phyloP scores from a whole-genome alignment of 306 rosid genomes.

The Gynostemma pentaphyllum region DNA sequence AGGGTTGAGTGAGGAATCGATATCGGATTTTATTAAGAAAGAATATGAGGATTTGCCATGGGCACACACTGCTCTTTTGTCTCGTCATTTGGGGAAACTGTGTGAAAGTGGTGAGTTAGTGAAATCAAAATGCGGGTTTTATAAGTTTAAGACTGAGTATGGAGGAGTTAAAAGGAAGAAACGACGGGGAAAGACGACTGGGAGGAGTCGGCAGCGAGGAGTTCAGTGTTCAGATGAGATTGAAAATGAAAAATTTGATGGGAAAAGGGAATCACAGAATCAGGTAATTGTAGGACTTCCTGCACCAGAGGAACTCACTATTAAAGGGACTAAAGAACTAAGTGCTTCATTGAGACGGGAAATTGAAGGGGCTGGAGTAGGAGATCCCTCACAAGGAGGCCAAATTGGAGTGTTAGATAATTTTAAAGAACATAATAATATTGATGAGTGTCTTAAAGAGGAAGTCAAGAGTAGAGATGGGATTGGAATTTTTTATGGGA shows the following conservation, averaged over 20 bases:
- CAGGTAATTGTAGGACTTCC: neutral
- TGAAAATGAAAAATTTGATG: conserved; percentile 3
- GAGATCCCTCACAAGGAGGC: too few species aligned
- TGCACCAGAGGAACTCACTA: neutral
- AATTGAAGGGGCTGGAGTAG: neutral
- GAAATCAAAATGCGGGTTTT: conserved; percentile 12
- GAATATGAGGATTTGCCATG: conserved; percentile 17
- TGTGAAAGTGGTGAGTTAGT: conserved; percentile 25
- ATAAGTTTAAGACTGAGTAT: conserved; percentile 8
- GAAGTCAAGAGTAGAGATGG: too few species aligned
- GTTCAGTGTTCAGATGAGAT: too few species aligned
- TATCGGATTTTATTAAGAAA: conserved; percentile 20
- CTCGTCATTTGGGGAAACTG: conserved; percentile 24
- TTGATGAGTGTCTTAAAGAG: too few species aligned
- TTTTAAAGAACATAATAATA: too few species aligned
- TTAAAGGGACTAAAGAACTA: conserved; percentile 5
- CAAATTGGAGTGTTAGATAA: too few species aligned
- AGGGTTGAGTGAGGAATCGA: conserved; percentile 15
- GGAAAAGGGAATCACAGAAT: neutral
- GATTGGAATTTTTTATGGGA: too few species aligned
- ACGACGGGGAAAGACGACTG: neutral
- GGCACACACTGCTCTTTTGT: conserved; percentile 17
- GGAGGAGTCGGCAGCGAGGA: conserved; percentile 1
- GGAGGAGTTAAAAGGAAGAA: conserved; percentile 6
- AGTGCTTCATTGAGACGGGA: neutral